phyloP scores from a whole-genome alignment of 768 basidiomycete genomes.

The Ramaria rubella region DNA sequence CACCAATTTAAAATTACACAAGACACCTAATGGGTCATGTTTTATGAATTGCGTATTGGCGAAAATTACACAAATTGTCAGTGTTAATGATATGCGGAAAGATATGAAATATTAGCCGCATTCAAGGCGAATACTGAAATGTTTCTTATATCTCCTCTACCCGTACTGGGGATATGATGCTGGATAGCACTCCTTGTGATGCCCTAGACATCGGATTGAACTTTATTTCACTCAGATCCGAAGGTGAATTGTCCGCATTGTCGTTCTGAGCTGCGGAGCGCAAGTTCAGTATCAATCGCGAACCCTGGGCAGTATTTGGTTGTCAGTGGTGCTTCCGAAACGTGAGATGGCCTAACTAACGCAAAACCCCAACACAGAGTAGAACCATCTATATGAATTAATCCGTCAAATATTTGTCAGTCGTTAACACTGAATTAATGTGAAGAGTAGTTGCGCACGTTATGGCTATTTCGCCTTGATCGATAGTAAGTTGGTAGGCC shows the following conservation, averaged over 20 bases:
- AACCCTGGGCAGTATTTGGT: not conserved
- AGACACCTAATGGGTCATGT: no score
- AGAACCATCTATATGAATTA: not conserved
- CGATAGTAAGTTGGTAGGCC: not conserved
- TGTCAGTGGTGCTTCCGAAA: not conserved
- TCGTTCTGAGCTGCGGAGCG: not conserved
- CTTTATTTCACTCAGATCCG: not conserved
- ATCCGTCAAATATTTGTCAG: not conserved
- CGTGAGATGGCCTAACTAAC: not conserved
- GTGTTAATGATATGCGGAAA: no score
- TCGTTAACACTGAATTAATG: not conserved
- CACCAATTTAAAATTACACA: no score
- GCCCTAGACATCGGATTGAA: no score
- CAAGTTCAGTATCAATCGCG: constrained; percentile 1
- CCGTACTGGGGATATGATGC: no score
- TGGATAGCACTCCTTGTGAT: no score
- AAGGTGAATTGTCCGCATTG: not conserved
- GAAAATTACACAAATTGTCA: no score
- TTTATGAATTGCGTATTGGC: no score
- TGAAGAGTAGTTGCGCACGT: not conserved
- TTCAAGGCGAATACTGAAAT: no score
- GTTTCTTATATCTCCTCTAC: no score
- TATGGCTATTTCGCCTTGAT: constrained; percentile 2
- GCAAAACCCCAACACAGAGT: constrained; percentile 3
- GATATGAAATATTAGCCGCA: no score